Evolutionary conservation across 768 basidiomycete species (phyloP).

Genomic region (Crassisporium funariophilum): DNA sequence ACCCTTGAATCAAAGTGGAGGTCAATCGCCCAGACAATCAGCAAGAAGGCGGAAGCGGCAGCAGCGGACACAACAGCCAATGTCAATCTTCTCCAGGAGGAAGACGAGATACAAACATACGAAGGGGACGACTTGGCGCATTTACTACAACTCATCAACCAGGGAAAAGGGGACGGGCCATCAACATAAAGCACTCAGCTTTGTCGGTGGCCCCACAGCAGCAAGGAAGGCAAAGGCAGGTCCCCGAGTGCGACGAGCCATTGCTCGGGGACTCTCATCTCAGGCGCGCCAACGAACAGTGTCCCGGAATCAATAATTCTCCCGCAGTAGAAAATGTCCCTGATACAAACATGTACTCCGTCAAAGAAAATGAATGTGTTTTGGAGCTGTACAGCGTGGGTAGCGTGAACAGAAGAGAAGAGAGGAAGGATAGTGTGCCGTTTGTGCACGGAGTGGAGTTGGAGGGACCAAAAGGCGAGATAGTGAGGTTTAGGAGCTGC

Average conservation of each 20-base stretch:
- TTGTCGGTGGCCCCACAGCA: constrained; percentile 14
- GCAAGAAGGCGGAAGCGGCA: background rate
- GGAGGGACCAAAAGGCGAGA: constrained; percentile 13
- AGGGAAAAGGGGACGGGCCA: constrained; percentile 26
- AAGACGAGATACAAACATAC: background rate
- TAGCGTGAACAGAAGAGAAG: background rate
- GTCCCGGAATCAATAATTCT: background rate
- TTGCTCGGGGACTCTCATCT: constrained; percentile 10
- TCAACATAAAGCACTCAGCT: constrained; percentile 13
- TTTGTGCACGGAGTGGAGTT: constrained; percentile 24
- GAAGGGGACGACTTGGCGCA: background rate
- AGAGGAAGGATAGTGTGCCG: constrained; percentile 10
- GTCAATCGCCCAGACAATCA: constrained; percentile 14
- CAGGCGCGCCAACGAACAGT: background rate
- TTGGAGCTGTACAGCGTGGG: too few species aligned
- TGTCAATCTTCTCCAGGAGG: constrained; percentile 3
- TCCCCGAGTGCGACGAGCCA: background rate
- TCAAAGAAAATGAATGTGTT: too few species aligned
- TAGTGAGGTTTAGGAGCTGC: constrained; percentile 15
- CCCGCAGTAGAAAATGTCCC: background rate
- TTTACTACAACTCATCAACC: background rate
- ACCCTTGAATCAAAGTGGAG: constrained; percentile 18
- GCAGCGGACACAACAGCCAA: background rate
- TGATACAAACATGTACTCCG: constrained; percentile 1
- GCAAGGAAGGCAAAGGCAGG: constrained; percentile 7